phyloP scores from a whole-genome alignment of 441 rosid species.

The Populus hybrid region DNA sequence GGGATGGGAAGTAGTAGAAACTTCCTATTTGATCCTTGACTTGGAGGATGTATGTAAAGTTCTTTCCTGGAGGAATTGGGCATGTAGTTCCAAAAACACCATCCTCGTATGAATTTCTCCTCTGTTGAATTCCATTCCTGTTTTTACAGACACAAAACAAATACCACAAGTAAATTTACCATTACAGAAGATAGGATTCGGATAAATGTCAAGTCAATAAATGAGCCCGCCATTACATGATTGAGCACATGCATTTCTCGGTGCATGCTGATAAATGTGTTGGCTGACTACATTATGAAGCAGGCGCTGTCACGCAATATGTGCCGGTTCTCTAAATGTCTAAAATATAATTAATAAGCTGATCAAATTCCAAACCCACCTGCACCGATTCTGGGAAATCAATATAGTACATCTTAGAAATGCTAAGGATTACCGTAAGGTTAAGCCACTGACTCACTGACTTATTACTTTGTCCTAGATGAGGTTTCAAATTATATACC shows the following conservation, averaged over 20 bases:
- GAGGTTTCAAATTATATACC: too few relatives aligned
- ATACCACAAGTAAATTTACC: not conserved
- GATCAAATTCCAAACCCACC: not conserved
- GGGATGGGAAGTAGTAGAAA: constrained; percentile 85
- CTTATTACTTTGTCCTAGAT: too few relatives aligned
- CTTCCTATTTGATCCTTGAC: constrained; percentile 96
- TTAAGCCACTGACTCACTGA: too few relatives aligned
- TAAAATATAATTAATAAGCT: not conserved
- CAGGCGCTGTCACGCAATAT: not conserved
- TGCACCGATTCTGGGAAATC: not conserved
- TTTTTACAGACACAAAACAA: not conserved
- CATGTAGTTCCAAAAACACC: constrained; percentile 87
- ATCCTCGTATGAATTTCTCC: constrained; percentile 78
- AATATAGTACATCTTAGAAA: not conserved
- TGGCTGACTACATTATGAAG: not conserved
- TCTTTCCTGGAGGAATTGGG: constrained; percentile 84
- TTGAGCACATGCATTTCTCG: not conserved
- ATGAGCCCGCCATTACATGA: not conserved
- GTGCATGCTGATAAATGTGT: not conserved
- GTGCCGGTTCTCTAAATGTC: not conserved
- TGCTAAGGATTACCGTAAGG: not conserved
- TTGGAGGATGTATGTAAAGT: constrained; percentile 82
- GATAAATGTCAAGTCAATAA: not conserved
- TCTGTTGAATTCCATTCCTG: constrained; percentile 83
- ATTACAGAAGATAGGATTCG: not conserved